Evolutionary conservation across 2,329 filamentous ascomycete genomes (phyloP), one percentile per base, ranked within the genome.

Genomic region (Colletotrichum filicis): DNA sequence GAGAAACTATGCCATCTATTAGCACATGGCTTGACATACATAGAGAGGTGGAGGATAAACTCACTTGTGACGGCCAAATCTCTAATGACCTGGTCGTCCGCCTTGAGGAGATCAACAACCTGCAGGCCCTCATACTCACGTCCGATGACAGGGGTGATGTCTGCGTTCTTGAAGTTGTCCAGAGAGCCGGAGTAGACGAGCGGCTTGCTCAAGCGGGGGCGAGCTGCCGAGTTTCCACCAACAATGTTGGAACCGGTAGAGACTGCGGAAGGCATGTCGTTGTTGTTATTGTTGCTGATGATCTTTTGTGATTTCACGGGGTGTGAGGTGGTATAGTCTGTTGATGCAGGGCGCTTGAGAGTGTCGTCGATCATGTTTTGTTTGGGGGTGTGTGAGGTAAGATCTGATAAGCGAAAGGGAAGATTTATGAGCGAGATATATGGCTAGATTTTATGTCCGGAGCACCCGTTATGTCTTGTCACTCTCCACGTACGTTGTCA

Each of bases 11-110:
- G 72, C 30, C 24, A 52, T 55, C 8, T 35, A 55, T 71, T 52
- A 71, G 58, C 6, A 5, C 19, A 26, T 14, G 8, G 22, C 35
- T 70, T 49, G 72, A 28, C 49, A 37, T 26, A 6, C 28, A 68
- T 2, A 2, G 7, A 26, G n/a, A 30, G 11, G 22, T 4, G 7
- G 24, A 55, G 6, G 32, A 24, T 16, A 19, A 9, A 49, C 72
- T 67, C 57, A 75, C 74, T 85, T 3, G 86, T 89, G 66, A 88
- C 85, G 24, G 88, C 88, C 22, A 91, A 81, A 75, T 90, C 89
- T 22, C 84, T 85, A 42, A 91, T 82, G 62, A 87, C 81, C 22
- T 85, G 82, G 53, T 90, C 87, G 56, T 83, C 80, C 66, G 77
- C 79, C 67, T 77, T 76, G 52, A 84, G 75, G 35, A 84, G 66